phyloP scores from a whole-genome alignment of 371 early-diverging fungal genomes.

The Amoeboaphelidium protococcarum region DNA sequence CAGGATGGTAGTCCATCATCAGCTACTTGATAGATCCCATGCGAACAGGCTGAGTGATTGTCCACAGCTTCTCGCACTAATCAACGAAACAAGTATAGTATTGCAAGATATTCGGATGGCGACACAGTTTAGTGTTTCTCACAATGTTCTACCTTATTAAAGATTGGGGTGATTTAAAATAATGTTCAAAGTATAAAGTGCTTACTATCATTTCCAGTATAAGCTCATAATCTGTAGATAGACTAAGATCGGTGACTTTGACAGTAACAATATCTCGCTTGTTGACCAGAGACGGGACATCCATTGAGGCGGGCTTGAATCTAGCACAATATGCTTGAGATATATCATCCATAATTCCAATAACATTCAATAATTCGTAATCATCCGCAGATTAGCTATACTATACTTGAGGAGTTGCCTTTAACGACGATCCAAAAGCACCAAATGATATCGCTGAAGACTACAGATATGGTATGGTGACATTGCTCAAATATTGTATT shows the following conservation, averaged over 20 bases:
- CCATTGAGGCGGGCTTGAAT: too few species aligned
- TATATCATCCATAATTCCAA: slow-evolving; percentile 16
- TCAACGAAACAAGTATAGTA: neutral
- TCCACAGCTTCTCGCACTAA: neutral
- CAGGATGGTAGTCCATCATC: slow-evolving; percentile 15
- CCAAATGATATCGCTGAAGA: too few species aligned
- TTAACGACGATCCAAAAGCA: neutral
- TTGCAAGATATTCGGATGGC: neutral
- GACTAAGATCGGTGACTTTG: slow-evolving; percentile 20
- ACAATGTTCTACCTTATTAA: too few species aligned
- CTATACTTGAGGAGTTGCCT: neutral
- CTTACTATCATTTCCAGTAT: slow-evolving; percentile 16
- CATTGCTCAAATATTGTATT: too few species aligned
- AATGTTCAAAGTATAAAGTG: too few species aligned
- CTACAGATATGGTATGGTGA: too few species aligned
- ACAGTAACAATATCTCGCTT: too few species aligned
- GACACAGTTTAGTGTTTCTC: neutral
- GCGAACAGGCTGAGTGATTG: neutral
- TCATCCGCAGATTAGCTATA: too few species aligned
- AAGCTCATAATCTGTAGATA: slow-evolving; percentile 20
- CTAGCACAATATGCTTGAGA: slow-evolving; percentile 20
- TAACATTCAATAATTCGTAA: slow-evolving; percentile 3
- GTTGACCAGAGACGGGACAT: too few species aligned
- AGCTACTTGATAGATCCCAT: slow-evolving; percentile 15
- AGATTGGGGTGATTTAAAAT: too few species aligned